phyloP scores from a whole-genome alignment of 208 protist genomes.

The Angomonas ambiguus region DNA sequence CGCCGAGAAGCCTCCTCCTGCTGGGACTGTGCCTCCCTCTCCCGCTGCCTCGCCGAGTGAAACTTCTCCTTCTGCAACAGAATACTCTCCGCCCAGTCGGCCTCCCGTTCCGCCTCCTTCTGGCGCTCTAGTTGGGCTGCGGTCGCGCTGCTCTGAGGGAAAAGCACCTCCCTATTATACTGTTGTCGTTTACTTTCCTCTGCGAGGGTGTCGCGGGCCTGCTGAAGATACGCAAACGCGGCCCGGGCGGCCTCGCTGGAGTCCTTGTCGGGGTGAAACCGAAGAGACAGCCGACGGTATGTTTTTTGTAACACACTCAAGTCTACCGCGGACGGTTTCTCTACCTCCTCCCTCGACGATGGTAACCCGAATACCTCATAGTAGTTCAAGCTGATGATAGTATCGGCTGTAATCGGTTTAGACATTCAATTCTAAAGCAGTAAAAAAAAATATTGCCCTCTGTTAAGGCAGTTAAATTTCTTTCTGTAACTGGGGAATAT shows the following conservation, averaged over 20 bases:
- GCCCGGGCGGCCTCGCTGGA: conserved; percentile 41
- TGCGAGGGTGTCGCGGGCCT: conserved; percentile 56
- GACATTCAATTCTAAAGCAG: not conserved
- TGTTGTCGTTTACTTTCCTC: conserved; percentile 29
- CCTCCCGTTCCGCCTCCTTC: conserved; percentile 46
- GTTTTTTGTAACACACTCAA: conserved; percentile 17
- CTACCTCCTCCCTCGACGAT: not conserved
- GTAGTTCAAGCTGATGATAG: conserved; percentile 38
- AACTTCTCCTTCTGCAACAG: conserved; percentile 45
- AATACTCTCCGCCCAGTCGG: conserved; percentile 42
- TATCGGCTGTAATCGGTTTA: conserved; percentile 50
- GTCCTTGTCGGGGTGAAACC: conserved; percentile 88
- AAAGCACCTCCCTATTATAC: conserved; percentile 32
- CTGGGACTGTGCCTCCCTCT: conserved; percentile 21
- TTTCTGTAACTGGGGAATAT: not conserved
- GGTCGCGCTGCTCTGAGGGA: not conserved
- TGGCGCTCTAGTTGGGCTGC: conserved; percentile 30
- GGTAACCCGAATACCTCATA: conserved; percentile 61
- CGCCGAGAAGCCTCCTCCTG: conserved; percentile 39
- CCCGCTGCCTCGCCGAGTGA: conserved; percentile 23
- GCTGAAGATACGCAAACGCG: conserved; percentile 62
- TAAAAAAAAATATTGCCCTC: too few relatives aligned
- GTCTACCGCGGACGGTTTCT: conserved; percentile 4
- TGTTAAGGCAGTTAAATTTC: too few relatives aligned
- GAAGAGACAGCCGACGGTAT: conserved; percentile 69